Evolutionary conservation across 164 flowering plant genomes (phyloP).

Genomic region (Paratinospora sagittata): DNA sequence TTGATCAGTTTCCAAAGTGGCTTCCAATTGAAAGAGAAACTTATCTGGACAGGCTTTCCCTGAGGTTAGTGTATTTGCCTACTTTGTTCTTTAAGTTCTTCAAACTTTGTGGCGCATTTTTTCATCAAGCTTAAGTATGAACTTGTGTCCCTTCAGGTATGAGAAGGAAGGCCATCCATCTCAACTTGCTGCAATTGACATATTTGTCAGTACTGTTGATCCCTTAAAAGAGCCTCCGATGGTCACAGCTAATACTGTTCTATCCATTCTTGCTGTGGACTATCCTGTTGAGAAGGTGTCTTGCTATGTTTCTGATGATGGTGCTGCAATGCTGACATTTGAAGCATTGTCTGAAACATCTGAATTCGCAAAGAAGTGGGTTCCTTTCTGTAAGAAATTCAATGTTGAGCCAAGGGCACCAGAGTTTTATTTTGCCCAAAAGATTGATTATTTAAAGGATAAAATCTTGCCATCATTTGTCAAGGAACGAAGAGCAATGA

Average conservation of each 20-base stretch:
- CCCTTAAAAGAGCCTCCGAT: constrained; percentile 65
- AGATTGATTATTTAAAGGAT: constrained; percentile 60
- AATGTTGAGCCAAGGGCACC: constrained; percentile 74
- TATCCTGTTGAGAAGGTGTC: constrained; percentile 65
- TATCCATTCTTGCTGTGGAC: constrained; percentile 69
- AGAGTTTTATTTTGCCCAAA: constrained; percentile 56
- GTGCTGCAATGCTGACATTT: constrained; percentile 72
- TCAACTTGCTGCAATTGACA: constrained; percentile 46
- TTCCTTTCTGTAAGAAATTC: constrained; percentile 66
- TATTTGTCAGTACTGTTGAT: constrained; percentile 69
- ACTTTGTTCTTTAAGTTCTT: not conserved
- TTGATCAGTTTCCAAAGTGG: constrained; percentile 72
- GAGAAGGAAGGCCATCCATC: constrained; percentile 65
- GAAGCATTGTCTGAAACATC: constrained; percentile 69
- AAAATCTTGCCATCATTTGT: constrained; percentile 59
- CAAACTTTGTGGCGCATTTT: not conserved
- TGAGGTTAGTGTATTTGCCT: constrained; percentile 31
- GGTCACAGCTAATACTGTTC: constrained; percentile 68
- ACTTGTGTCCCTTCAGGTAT: constrained; percentile 32
- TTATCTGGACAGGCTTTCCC: constrained; percentile 53
- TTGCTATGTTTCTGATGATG: constrained; percentile 80
- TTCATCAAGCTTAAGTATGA: not conserved
- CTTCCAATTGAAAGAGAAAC: constrained; percentile 61
- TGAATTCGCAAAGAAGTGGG: constrained; percentile 70
- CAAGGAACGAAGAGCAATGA: constrained; percentile 68